These are phyloP conservation scores for Euphorbia lathyris DNA, from an alignment of 345 rosid genomes.

Conservation along the genomic window DNA sequence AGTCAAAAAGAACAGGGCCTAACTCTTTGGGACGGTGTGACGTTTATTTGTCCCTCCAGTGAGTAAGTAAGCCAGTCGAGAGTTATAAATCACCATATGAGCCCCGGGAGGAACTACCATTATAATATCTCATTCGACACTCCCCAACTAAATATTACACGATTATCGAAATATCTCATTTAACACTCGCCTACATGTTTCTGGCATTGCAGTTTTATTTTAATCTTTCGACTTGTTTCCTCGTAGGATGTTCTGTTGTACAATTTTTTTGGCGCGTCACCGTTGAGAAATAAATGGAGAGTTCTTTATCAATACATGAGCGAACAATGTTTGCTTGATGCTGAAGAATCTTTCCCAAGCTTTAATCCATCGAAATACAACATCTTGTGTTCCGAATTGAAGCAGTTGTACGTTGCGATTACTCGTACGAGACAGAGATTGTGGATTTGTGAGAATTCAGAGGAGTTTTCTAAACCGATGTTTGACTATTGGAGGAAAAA, in stretches of 20 bases:
- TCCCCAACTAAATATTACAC: too few relatives aligned
- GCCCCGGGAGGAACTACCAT: too few relatives aligned
- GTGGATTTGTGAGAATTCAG: conserved; percentile 46
- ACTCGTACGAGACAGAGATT: conserved; percentile 54
- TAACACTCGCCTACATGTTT: too few relatives aligned
- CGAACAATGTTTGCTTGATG: conserved; percentile 31
- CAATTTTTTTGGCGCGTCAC: conserved; percentile 51
- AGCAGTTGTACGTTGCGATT: conserved; percentile 50
- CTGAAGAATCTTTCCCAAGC: conserved; percentile 19
- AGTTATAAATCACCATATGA: too few relatives aligned
- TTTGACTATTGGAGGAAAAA: conserved; percentile 38
- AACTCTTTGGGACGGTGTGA: too few relatives aligned
- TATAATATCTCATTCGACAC: too few relatives aligned
- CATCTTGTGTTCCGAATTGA: conserved; percentile 46
- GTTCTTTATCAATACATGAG: conserved; percentile 44
- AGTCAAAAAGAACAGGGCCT: too few relatives aligned
- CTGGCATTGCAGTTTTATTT: background rate
- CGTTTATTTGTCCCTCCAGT: too few relatives aligned
- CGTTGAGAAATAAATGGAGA: conserved; percentile 44
- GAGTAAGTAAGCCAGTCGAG: too few relatives aligned
- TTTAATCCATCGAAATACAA: conserved; percentile 39
- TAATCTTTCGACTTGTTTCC: background rate
- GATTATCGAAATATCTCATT: too few relatives aligned
- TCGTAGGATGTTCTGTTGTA: conserved; percentile 49
- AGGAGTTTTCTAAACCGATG: conserved; percentile 38